phyloP scores from a whole-genome alignment of 345 rosid species.

The Abelmoschus esculentus region DNA sequence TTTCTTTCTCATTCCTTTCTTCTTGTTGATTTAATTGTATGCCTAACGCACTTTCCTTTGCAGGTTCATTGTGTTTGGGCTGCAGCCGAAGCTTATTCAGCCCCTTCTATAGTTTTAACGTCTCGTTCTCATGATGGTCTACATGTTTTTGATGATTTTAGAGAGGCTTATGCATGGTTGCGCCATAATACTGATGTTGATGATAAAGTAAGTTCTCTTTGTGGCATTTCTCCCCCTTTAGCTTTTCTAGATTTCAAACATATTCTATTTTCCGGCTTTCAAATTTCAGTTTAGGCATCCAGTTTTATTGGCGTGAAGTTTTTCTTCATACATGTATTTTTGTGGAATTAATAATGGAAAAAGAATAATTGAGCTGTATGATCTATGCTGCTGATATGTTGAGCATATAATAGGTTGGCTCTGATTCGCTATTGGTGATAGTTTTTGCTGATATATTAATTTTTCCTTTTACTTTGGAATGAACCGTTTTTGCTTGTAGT shows the following conservation, averaged over 20 bases:
- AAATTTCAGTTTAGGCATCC: background rate
- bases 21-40: background rate
- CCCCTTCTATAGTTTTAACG: slow-evolving; percentile 94
- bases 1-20: background rate
- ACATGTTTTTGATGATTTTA: slow-evolving; percentile 96
- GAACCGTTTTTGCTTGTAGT: background rate
- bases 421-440: background rate
- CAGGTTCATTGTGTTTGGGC: slow-evolving; percentile 99
- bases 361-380: background rate
- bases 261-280: background rate
- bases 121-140: slow-evolving; percentile 68
- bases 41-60: slow-evolving; percentile 15
- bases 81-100: slow-evolving; percentile 99
- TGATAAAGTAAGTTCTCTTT: slow-evolving; percentile 65
- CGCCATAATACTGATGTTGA: slow-evolving; percentile 97
- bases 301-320: background rate
- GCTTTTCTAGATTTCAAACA: background rate
- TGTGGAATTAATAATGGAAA: background rate
- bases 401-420: background rate
- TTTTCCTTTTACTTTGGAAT: background rate
- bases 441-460: background rate
- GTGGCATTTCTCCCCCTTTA: background rate
- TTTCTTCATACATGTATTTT: background rate
- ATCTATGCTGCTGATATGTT: background rate
- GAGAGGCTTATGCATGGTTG: slow-evolving; percentile 96